Evolutionary conservation across 768 basidiomycete species (phyloP).

Genomic region (Lentinula guzmanii): DNA sequence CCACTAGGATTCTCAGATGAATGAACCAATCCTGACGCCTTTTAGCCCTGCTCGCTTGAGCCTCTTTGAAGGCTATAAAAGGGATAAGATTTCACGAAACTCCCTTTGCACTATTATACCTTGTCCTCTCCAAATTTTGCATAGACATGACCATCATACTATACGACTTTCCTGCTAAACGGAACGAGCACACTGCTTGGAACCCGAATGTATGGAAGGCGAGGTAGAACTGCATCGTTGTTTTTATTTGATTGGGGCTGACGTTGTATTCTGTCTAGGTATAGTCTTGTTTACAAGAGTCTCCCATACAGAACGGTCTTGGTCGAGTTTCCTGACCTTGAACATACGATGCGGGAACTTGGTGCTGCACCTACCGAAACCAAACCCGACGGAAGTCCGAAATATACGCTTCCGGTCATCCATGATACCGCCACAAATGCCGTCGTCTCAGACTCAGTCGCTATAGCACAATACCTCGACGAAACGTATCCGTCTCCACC

Average conservation of each 20-base stretch:
- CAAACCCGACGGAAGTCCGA: slow-evolving; percentile 16
- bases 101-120: not conserved
- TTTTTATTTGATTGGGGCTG: not conserved
- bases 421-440: slow-evolving; percentile 27
- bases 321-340: slow-evolving; percentile 37
- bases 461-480: slow-evolving; percentile 35
- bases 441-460: slow-evolving; percentile 24
- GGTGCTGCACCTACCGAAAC: slow-evolving; percentile 21
- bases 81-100: not conserved
- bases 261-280: not conserved
- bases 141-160: not conserved
- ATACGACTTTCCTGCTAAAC: slow-evolving; percentile 2
- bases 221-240: not conserved
- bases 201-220: slow-evolving; percentile 1
- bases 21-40: not conserved
- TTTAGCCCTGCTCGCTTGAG: not conserved
- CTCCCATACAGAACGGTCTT: slow-evolving; percentile 28
- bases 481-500: slow-evolving; percentile 27
- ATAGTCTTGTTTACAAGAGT: slow-evolving; percentile 10
- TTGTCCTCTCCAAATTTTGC: not conserved
- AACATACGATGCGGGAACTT: slow-evolving; percentile 15
- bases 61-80: not conserved
- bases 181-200: not conserved
- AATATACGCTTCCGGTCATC: slow-evolving; percentile 35
- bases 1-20: not conserved